Conservation (phyloP, 495 filamentous ascomycete species). For the Podospora tetraspora region DNA sequence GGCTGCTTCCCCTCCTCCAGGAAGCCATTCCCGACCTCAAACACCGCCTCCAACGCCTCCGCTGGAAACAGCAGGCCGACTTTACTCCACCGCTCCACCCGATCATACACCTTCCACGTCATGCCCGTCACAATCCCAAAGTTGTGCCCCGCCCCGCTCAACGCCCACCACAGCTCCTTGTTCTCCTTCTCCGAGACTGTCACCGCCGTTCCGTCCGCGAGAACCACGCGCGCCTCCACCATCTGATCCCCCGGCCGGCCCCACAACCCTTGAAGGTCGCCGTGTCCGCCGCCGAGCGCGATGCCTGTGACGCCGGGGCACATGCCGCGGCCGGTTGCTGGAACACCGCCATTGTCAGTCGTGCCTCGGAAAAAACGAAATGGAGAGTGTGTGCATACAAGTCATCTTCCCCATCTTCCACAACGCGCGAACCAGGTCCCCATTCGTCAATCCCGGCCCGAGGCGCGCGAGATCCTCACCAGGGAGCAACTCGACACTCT, state of each 20-base stretch:
- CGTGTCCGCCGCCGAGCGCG: constrained; percentile 55
- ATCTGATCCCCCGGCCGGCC: constrained; percentile 54
- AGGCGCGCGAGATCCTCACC: background rate
- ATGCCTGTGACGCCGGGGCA: constrained; percentile 50
- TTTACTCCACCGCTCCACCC: constrained; percentile 35
- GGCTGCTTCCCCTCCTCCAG: background rate
- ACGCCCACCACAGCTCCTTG: constrained; percentile 49
- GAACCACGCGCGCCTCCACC: constrained; percentile 46
- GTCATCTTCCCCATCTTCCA: background rate
- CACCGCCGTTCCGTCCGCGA: constrained; percentile 47
- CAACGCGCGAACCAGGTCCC: background rate
- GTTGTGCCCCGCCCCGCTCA: constrained; percentile 55
- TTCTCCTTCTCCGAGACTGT: constrained; percentile 29
- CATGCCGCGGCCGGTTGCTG: constrained; percentile 25
- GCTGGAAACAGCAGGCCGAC: constrained; percentile 39
- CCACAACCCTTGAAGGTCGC: constrained; percentile 50
- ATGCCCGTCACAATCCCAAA: constrained; percentile 53
- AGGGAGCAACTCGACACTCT: background rate
- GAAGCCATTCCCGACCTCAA: constrained; percentile 23
- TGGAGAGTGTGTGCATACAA: too few relatives aligned
- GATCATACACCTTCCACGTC: constrained; percentile 41
- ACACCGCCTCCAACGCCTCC: constrained; percentile 44
- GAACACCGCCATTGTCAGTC: too few relatives aligned
- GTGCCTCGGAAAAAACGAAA: too few relatives aligned
- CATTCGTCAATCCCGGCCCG: background rate